These are phyloP conservation scores for Astrocystis sublimbata DNA, from an alignment of 495 filamentous ascomycete species.

Conservation along the genomic window DNA sequence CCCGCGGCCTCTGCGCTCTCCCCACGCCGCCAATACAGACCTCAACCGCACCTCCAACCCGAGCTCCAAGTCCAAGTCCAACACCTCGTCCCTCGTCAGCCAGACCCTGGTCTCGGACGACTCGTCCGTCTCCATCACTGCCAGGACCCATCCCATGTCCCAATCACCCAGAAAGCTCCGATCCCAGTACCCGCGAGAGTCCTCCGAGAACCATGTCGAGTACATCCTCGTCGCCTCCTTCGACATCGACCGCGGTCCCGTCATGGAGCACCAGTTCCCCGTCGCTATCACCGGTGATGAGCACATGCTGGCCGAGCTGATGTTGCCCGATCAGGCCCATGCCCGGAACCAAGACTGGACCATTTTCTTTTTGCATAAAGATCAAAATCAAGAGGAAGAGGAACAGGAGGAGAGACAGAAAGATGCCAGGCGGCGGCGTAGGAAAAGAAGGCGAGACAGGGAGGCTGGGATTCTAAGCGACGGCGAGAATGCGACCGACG, in stretches of 20 bases:
- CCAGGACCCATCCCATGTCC: slow-evolving; percentile 43
- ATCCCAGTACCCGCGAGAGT: slow-evolving; percentile 83
- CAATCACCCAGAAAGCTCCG: slow-evolving; percentile 57
- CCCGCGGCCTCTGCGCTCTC: slow-evolving; percentile 52
- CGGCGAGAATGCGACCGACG: slow-evolving; percentile 47
- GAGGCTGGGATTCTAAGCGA: slow-evolving; percentile 57
- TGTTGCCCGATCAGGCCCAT: slow-evolving; percentile 97
- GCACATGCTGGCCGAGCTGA: slow-evolving; percentile 94
- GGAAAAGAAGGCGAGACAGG: slow-evolving; percentile 45
- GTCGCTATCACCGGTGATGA: slow-evolving; percentile 95
- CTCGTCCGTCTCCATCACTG: slow-evolving; percentile 52
- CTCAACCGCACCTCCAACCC: slow-evolving; percentile 53
- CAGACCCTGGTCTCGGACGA: slow-evolving; percentile 45
- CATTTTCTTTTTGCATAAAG: slow-evolving; percentile 97
- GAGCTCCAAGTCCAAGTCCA: slow-evolving; percentile 59
- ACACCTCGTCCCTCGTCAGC: slow-evolving; percentile 53
- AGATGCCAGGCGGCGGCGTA: slow-evolving; percentile 51
- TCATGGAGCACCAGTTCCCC: slow-evolving; percentile 98
- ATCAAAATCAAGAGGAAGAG: slow-evolving; percentile 76
- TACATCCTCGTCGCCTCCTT: slow-evolving; percentile 99
- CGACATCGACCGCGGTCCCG: slow-evolving; percentile 90
- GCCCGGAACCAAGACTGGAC: slow-evolving; percentile 97
- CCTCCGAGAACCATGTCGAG: slow-evolving; percentile 88
- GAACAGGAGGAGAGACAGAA: slow-evolving; percentile 57
- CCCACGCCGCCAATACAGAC: slow-evolving; percentile 50